Conservation (phyloP, 1,139 yeast species). For the Pichia sp. region DNA sequence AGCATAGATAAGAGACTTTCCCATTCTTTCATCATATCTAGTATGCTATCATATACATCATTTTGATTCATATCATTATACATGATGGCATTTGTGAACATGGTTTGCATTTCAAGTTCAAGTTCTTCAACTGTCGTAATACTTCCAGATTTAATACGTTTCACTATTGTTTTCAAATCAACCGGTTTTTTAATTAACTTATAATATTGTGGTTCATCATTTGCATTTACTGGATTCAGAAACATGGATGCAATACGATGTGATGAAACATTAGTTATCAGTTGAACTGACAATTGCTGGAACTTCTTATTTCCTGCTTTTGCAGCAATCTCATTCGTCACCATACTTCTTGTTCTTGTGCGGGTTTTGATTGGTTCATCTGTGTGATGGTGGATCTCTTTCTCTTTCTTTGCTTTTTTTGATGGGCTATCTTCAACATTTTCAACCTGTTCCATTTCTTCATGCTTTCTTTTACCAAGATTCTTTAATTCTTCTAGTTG, state of each 20-base stretch:
- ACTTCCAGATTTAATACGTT: slow-evolving; percentile 51
- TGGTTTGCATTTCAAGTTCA: slow-evolving; percentile 62
- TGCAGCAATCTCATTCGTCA: not conserved
- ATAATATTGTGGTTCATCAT: slow-evolving; percentile 65
- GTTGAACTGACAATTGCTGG: slow-evolving; percentile 50
- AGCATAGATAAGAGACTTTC: slow-evolving; percentile 45
- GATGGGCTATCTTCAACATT: not conserved
- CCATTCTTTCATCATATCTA: slow-evolving; percentile 60
- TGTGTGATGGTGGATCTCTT: not conserved
- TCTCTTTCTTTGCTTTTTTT: slow-evolving; percentile 4
- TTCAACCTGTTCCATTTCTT: not conserved
- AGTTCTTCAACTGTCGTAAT: slow-evolving; percentile 45
- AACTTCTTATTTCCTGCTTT: slow-evolving; percentile 35
- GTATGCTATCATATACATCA: slow-evolving; percentile 55
- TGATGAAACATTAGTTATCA: slow-evolving; percentile 58
- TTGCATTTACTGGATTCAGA: slow-evolving; percentile 57
- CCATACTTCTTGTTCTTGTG: slow-evolving; percentile 11
- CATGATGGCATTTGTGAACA: slow-evolving; percentile 84
- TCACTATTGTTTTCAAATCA: slow-evolving; percentile 58
- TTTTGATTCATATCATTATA: slow-evolving; percentile 57
- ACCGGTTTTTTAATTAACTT: slow-evolving; percentile 57
- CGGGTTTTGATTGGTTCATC: slow-evolving; percentile 2
- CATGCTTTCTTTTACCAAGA: slow-evolving; percentile 5
- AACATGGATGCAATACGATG: slow-evolving; percentile 73
- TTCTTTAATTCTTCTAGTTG: not conserved